A percentile compares a stretch with the other conserved stretches of the same genome.
Conservation (phyloP, 208 protist species). For the Leishmania arabica region DNA sequence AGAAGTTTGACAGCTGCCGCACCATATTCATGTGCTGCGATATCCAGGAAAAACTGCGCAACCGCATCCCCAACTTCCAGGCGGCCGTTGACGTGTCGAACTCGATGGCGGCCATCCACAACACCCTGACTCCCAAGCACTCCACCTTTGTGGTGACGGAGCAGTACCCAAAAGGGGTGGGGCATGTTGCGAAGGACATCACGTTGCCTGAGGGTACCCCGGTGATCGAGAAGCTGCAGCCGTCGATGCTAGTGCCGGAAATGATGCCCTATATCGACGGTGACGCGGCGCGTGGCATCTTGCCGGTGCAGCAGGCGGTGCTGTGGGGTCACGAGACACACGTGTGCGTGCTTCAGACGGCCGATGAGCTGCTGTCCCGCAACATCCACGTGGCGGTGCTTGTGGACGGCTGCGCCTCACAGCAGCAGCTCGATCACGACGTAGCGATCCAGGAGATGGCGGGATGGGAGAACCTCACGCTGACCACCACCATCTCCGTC, state of each 20-base stretch:
- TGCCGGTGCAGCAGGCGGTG: conserved; percentile 55
- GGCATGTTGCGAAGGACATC: conserved; percentile 53
- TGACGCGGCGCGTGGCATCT: conserved; percentile 13
- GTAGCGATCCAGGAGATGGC: conserved; percentile 57
- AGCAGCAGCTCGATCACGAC: conserved; percentile 50
- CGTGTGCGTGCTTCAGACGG: conserved; percentile 84
- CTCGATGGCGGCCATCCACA: conserved; percentile 46
- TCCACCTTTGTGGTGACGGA: conserved; percentile 74
- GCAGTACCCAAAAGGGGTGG: conserved; percentile 70
- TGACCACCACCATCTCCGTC: conserved; percentile 65
- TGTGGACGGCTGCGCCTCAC: conserved; percentile 71
- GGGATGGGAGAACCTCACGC: conserved; percentile 40
- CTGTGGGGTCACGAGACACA: conserved; percentile 83
- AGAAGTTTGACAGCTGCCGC: conserved; percentile 32
- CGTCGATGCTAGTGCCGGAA: conserved; percentile 58
- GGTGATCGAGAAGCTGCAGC: conserved; percentile 46
- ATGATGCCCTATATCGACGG: conserved; percentile 40
- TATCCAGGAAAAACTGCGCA: conserved; percentile 52
- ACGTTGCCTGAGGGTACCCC: conserved; percentile 37
- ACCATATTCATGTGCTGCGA: conserved; percentile 69
- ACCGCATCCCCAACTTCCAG: conserved; percentile 54
- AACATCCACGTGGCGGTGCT: conserved; percentile 62
- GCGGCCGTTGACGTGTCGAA: conserved; percentile 72
- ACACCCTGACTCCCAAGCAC: conserved; percentile 31
- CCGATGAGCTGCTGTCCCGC: conserved; percentile 59